Evolutionary conservation across 2,329 filamentous ascomycete species (phyloP).

Genomic region (Monosporascus sp.): DNA sequence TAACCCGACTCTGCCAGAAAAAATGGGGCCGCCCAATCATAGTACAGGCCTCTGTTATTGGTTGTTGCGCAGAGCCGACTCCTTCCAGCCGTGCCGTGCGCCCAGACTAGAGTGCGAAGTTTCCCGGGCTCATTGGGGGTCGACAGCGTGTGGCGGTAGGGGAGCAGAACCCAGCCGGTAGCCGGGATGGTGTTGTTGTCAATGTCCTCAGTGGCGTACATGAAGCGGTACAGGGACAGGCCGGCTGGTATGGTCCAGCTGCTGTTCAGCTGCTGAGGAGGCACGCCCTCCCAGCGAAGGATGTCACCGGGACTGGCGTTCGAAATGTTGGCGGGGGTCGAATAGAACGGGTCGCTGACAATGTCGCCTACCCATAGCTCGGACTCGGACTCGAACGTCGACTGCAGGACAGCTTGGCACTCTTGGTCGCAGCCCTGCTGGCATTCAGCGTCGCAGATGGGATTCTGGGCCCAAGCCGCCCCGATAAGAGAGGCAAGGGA

Average conservation of each 20-base stretch:
- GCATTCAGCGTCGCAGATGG: too few relatives aligned
- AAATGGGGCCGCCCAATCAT: slow-evolving; percentile 16
- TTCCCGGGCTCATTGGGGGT: not conserved
- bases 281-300: slow-evolving; percentile 11
- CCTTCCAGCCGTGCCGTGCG: slow-evolving; percentile 18
- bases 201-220: slow-evolving; percentile 13
- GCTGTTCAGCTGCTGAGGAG: not conserved
- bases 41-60: slow-evolving; percentile 17
- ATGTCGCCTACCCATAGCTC: not conserved
- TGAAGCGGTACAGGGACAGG: slow-evolving; percentile 6
- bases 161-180: slow-evolving; percentile 10
- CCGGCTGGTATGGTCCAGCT: slow-evolving; percentile 12
- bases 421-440: too few relatives aligned
- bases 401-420: too few relatives aligned
- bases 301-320: slow-evolving; percentile 9
- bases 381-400: too few relatives aligned
- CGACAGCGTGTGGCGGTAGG: not conserved
- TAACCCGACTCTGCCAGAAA: slow-evolving; percentile 6
- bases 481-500: too few relatives aligned
- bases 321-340: slow-evolving; percentile 6
- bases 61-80: slow-evolving; percentile 15
- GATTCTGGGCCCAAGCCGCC: too few relatives aligned
- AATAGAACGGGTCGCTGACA: slow-evolving; percentile 8
- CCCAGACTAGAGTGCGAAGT: slow-evolving; percentile 15
- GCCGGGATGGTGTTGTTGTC: slow-evolving; percentile 9